Conservation (phyloP, 2,329 filamentous ascomycete species). For the Botrytis porri region DNA sequence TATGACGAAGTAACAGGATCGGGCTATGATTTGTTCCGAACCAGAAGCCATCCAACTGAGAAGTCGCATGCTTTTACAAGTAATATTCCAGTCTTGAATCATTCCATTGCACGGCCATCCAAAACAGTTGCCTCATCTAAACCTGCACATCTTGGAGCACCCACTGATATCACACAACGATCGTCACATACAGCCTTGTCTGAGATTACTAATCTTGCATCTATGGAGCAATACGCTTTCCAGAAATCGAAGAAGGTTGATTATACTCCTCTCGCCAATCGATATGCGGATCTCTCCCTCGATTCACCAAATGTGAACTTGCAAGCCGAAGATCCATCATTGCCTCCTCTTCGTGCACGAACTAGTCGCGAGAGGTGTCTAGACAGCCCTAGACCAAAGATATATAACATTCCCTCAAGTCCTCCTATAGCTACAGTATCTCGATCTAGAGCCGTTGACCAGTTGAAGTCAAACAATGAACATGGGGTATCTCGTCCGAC, state of each 20-base stretch:
- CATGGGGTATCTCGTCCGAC: constrained; percentile 13
- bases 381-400: constrained; percentile 33
- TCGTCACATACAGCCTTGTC: constrained; percentile 31
- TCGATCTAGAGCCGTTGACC: constrained; percentile 25
- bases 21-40: constrained; percentile 7
- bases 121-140: constrained; percentile 24
- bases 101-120: constrained; percentile 27
- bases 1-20: constrained; percentile 2
- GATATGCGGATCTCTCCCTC: constrained; percentile 27
- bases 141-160: constrained; percentile 21
- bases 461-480: constrained; percentile 25
- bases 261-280: constrained; percentile 28
- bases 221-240: constrained; percentile 27
- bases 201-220: constrained; percentile 33
- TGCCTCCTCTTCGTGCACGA: constrained; percentile 21
- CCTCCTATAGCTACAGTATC: constrained; percentile 30
- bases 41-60: constrained; percentile 12
- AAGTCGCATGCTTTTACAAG: constrained; percentile 24
- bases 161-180: constrained; percentile 15
- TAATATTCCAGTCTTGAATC: constrained; percentile 26
- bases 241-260: constrained; percentile 29
- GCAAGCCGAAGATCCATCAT: constrained; percentile 26
- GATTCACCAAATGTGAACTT: constrained; percentile 25
- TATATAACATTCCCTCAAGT: constrained; percentile 35
- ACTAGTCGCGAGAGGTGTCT: constrained; percentile 26